Evolutionary conservation across 495 filamentous ascomycete species (phyloP), one percentile per base, ranked within the genome.

Genomic region (Penicillium canescens): DNA sequence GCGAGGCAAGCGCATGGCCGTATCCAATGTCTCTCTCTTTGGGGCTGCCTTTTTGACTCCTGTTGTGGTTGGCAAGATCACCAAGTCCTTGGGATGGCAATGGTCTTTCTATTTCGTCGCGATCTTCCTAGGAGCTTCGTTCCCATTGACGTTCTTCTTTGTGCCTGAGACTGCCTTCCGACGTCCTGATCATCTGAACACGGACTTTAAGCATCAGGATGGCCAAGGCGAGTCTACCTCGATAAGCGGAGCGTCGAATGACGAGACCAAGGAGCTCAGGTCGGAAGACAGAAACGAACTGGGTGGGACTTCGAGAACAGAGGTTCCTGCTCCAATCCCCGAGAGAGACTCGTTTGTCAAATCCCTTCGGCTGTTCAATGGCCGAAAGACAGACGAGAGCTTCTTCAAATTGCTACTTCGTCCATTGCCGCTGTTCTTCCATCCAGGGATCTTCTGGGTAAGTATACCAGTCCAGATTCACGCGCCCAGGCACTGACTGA

Each of bases 31-130:
- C 44, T 85, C 92, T 3, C 78, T 96, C 9, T 97, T 95, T 65
- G 92, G 92, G 1, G 90, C 91, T 6, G 90, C 92, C 4, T 96
- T 97, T 62, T 87, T 96, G 65, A 96, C 92, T 0, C 92, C 91
- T 0, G 90, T 96, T 24, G 69, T 93, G 9, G 91, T 92, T 2
- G 92, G 92, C 31, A 92, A 89, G 64, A 92, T 96, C 54, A 92
- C 91, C 18, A 71, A 80, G 40, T 76, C 77, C 0, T 78, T 97
- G 12, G 80, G 82, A 23, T 97, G 91, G 90, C 67, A 78, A 60
- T 89, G 87, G 87, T 86, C 86, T 6, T 88, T 91, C 63, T 89
- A 86, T 62, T 78, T 91, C 34, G 72, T 90, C 40, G 81, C 85
- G 18, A 84, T 91, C 41, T 78, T 90, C 57, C 78, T 85, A 34